Percentiles rank a stretch among this genome's conserved stretches.
Conservation (phyloP, 2,329 filamentous ascomycete genomes). For the Truncatella angustata region DNA sequence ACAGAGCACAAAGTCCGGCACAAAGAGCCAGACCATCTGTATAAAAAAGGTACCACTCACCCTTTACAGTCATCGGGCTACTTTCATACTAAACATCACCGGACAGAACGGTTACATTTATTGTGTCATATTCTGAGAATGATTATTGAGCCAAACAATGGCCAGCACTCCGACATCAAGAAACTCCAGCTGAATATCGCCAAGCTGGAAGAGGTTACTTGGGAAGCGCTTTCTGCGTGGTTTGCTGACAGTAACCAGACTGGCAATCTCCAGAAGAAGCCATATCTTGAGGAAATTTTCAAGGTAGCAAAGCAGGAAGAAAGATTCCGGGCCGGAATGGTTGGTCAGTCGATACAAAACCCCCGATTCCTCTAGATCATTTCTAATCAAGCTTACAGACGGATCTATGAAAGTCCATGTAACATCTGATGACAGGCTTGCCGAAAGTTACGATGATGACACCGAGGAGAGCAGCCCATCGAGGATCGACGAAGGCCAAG, state of each 20-base stretch:
- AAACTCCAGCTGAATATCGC: conserved; percentile 52
- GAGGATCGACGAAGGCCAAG: conserved; percentile 43
- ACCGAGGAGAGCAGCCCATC: conserved; percentile 41
- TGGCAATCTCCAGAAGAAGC: conserved; percentile 53
- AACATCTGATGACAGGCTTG: conserved; percentile 50
- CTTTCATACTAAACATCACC: conserved; percentile 8
- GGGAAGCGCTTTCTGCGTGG: conserved; percentile 56
- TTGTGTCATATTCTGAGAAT: conserved; percentile 60
- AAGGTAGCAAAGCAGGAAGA: conserved; percentile 58
- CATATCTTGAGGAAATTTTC: conserved; percentile 60
- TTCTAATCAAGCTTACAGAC: conserved; percentile 13
- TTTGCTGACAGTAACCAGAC: conserved; percentile 55
- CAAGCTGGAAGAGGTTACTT: conserved; percentile 58
- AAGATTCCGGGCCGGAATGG: conserved; percentile 52
- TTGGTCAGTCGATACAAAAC: conserved; percentile 43
- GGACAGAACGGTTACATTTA: conserved; percentile 58
- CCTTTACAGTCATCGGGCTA: neutral
- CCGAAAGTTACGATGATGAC: conserved; percentile 46
- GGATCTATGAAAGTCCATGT: conserved; percentile 44
- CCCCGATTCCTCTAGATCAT: neutral
- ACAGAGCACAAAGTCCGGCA: conserved; percentile 59
- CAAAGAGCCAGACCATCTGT: conserved; percentile 72
- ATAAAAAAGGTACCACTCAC: conserved; percentile 56
- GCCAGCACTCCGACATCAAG: conserved; percentile 50
- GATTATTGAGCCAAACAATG: conserved; percentile 48